Base-by-base conservation (phyloP, 2,329 filamentous ascomycete genomes). In the Ilyonectria mors-panacis region DNA sequence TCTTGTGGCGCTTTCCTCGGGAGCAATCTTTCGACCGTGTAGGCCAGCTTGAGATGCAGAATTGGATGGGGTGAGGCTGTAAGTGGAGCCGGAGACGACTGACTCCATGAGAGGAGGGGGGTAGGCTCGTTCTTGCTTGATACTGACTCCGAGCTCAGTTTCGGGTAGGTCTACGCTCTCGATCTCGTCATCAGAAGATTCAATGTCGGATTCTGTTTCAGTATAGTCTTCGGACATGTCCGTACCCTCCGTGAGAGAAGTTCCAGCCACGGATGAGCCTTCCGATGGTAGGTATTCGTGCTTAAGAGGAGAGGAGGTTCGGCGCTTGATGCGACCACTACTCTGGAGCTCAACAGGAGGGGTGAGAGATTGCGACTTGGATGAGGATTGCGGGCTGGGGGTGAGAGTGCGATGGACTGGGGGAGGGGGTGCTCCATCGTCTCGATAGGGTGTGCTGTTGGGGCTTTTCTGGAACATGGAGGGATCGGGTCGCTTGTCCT, bases 221-320 rank as follows among this genome's bases (percentile, higher is more conserved):
- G 86, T 87, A 19, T 86, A 80, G 10, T 75, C 70, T 19, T 76
- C 73, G 7, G 66, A 69, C 44, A 88, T 85, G n/a, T 82, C 81
- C 13, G 86, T 87, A 15, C 84, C 78, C 39, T 86, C 84, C 30
- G 84, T 85, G 35, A 86, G 85, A n/a, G 88, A 86, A 26, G 85
- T 86, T 6, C 87, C 89, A 7, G 89, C 89, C 47, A 89, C 83
- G 0, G 89, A 91, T 0, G 88, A 90, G 54, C 85, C 81, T 57
- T 91, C 89, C 1, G 96, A 98, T 15, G 95, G 95, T 69, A 95
- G 92, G 75, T 98, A 99, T 81, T 99, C 95, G 78, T 98, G 95
- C 83, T 99, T 99, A 56, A 99, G 85, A 0, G 96, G 96, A 1
- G 96, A 99, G 0, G 96, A 98, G 1, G 91, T 92, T 19, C 94